A percentile compares a stretch with the other conserved stretches of the same genome.
Evolutionary conservation across 1,139 yeast genomes (phyloP).

Genomic region (Blastobotrys serpentis): DNA sequence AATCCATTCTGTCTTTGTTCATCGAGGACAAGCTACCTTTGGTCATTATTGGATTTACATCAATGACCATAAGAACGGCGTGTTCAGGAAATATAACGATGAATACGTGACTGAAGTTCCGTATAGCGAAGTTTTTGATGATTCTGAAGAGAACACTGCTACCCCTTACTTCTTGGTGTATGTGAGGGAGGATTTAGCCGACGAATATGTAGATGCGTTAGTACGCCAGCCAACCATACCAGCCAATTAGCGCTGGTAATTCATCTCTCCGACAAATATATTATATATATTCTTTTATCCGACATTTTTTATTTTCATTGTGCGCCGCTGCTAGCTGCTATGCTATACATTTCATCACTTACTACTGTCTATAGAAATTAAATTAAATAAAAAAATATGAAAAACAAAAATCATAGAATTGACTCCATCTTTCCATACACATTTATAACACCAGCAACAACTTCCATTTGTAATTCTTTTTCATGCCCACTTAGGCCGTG

Average conservation of each 20-base stretch:
- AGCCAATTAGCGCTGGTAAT: no score
- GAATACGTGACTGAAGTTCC: slow-evolving; percentile 83
- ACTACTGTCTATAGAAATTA: not conserved
- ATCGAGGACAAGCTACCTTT: slow-evolving; percentile 91
- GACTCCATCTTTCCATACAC: slow-evolving; percentile 41
- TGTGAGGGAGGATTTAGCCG: slow-evolving; percentile 61
- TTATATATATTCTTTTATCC: no score
- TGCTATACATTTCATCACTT: not conserved
- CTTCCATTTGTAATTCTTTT: slow-evolving; percentile 74
- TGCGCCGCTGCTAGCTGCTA: no score
- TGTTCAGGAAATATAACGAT: slow-evolving; percentile 89
- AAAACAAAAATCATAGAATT: slow-evolving; percentile 26
- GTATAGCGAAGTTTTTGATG: slow-evolving; percentile 68
- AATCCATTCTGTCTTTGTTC: slow-evolving; percentile 88
- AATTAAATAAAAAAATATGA: not conserved
- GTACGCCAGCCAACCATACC: slow-evolving; percentile 24
- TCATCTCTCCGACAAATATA: no score
- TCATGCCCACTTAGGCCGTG: slow-evolving; percentile 46
- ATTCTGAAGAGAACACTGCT: slow-evolving; percentile 66
- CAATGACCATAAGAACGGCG: slow-evolving; percentile 62
- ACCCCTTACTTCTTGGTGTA: slow-evolving; percentile 92
- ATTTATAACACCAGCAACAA: slow-evolving; percentile 75
- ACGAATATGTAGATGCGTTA: slow-evolving; percentile 62
- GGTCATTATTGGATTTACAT: slow-evolving; percentile 98
- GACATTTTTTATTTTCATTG: slow-evolving; percentile 4